phyloP scores from a whole-genome alignment of 164 flowering plant species.

The Dillenia suffruticosa region DNA sequence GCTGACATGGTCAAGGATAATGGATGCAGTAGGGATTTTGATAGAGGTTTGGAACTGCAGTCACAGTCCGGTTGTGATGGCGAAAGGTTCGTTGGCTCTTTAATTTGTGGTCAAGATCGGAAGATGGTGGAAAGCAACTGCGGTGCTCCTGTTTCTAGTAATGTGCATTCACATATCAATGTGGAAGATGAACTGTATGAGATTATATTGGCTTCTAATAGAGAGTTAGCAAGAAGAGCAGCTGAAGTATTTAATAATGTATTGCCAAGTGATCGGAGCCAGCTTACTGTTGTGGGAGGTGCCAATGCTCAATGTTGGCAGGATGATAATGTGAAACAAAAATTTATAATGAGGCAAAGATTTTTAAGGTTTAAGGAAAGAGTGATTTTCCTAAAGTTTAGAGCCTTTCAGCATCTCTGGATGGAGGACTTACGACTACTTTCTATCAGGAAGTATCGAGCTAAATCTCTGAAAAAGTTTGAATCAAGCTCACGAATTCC shows the following conservation, averaged over 20 bases:
- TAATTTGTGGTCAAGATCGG: slow-evolving; percentile 8
- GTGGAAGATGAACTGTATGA: slow-evolving; percentile 20
- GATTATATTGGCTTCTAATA: slow-evolving; percentile 47
- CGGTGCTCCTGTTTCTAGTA: slow-evolving; percentile 5
- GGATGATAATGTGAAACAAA: slow-evolving; percentile 34
- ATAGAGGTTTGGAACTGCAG: slow-evolving; percentile 6
- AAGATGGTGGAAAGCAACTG: slow-evolving; percentile 8
- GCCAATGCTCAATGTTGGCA: slow-evolving; percentile 8
- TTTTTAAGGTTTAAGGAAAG: slow-evolving; percentile 64
- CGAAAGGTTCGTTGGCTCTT: slow-evolving; percentile 2
- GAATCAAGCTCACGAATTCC: slow-evolving; percentile 40
- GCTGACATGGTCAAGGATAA: slow-evolving; percentile 12
- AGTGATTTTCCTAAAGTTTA: slow-evolving; percentile 63
- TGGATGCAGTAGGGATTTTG: slow-evolving; percentile 13
- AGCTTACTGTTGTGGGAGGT: slow-evolving; percentile 17
- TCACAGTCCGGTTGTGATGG: slow-evolving; percentile 2
- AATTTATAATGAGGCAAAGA: slow-evolving; percentile 38
- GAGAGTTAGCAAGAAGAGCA: slow-evolving; percentile 46
- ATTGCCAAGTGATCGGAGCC: slow-evolving; percentile 28
- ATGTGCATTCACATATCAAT: slow-evolving; percentile 1
- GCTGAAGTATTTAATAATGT: slow-evolving; percentile 46
- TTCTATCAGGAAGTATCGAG: slow-evolving; percentile 50
- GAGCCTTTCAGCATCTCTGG: slow-evolving; percentile 68
- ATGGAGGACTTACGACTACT: slow-evolving; percentile 68
- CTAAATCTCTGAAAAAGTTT: slow-evolving; percentile 63